Percentiles rank a stretch among this genome's conserved stretches.
Conservation (phyloP, 345 rosid genomes). For the Chamaenerion angustifolium region DNA sequence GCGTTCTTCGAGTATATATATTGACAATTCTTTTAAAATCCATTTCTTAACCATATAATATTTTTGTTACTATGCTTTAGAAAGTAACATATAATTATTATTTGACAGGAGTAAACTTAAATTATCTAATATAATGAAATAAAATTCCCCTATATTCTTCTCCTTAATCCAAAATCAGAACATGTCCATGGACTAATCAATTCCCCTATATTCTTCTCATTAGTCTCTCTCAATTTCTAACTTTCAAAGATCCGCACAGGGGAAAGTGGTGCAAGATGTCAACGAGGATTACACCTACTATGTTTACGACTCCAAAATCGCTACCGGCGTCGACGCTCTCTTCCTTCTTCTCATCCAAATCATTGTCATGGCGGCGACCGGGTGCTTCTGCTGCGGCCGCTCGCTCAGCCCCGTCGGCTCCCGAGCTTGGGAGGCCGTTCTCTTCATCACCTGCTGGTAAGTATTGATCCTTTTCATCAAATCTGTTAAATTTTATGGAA, state of each 20-base stretch:
- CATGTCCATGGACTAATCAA: no score
- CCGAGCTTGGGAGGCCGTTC: constrained; percentile 70
- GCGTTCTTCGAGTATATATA: no score
- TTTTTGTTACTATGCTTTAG: no score
- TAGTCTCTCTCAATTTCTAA: not conserved
- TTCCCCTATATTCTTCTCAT: not conserved
- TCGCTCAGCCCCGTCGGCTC: constrained; percentile 71
- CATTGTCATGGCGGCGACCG: constrained; percentile 73
- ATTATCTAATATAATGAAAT: no score
- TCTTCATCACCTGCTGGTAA: constrained; percentile 84
- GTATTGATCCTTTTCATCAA: not conserved
- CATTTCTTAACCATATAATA: no score
- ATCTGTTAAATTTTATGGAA: not conserved
- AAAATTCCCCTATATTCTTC: no score
- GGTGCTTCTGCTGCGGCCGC: constrained; percentile 91
- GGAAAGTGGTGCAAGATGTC: constrained; percentile 26
- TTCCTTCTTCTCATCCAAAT: constrained; percentile 62
- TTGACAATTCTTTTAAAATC: no score
- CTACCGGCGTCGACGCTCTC: constrained; percentile 76
- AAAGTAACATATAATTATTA: no score
- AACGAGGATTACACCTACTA: constrained; percentile 44
- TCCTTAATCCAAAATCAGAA: no score
- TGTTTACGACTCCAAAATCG: constrained; percentile 68
- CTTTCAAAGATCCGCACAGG: constrained; percentile 29
- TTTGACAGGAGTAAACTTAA: no score